A percentile compares a stretch with the other conserved stretches of the same genome.
These are phyloP conservation scores for Talaromyces marneffei DNA, from an alignment of 2,329 filamentous ascomycete genomes.

Conservation along the genomic window DNA sequence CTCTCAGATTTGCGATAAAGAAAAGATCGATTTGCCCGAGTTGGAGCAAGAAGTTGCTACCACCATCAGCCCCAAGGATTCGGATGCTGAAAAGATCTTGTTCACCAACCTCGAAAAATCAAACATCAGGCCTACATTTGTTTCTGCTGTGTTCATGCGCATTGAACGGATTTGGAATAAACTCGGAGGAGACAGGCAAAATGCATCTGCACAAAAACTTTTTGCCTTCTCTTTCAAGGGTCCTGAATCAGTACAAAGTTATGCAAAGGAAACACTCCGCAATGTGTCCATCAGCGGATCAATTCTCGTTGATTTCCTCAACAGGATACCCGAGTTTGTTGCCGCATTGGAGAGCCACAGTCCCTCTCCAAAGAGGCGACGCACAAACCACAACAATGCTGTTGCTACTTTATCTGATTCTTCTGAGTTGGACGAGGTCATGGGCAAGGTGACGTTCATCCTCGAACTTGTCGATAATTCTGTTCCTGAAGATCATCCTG, in stretches of 20 bases:
- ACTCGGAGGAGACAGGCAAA: slow-evolving; percentile 33
- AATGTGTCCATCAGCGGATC: slow-evolving; percentile 67
- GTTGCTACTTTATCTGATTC: slow-evolving; percentile 57
- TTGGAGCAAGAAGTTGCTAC: slow-evolving; percentile 50
- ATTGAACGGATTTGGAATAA: slow-evolving; percentile 65
- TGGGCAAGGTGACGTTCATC: slow-evolving; percentile 77
- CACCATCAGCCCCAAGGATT: slow-evolving; percentile 51
- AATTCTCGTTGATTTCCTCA: slow-evolving; percentile 66
- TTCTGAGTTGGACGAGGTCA: slow-evolving; percentile 59
- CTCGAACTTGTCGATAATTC: slow-evolving; percentile 83
- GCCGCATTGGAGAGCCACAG: slow-evolving; percentile 64
- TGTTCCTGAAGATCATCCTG: slow-evolving; percentile 64
- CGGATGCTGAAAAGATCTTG: slow-evolving; percentile 52
- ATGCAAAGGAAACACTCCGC: slow-evolving; percentile 61
- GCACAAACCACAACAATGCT: slow-evolving; percentile 67
- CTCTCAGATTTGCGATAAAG: slow-evolving; percentile 43
- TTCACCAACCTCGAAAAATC: slow-evolving; percentile 44
- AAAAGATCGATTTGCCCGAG: slow-evolving; percentile 44
- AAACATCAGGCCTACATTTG: slow-evolving; percentile 50
- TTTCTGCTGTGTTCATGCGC: slow-evolving; percentile 61
- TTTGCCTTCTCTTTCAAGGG: slow-evolving; percentile 38
- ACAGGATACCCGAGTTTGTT: slow-evolving; percentile 64
- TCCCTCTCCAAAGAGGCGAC: slow-evolving; percentile 70
- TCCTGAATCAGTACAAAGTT: slow-evolving; percentile 25
- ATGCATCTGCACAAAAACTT: slow-evolving; percentile 32